phyloP scores from a whole-genome alignment of 257 asterid species.

The Plectranthus barbatus region DNA sequence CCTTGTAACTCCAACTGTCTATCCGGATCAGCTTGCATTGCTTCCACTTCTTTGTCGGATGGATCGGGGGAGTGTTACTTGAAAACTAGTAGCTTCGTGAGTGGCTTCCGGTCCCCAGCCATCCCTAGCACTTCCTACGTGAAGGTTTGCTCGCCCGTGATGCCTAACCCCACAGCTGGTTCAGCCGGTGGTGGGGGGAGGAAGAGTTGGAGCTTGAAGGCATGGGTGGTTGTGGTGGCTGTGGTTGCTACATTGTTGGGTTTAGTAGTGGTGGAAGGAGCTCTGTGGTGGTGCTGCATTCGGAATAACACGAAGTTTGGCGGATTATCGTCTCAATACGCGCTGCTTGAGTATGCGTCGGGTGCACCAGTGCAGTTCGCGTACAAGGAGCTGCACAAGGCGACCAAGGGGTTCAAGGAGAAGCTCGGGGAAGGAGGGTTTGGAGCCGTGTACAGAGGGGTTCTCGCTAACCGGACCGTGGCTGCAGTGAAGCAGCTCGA shows the following conservation, averaged over 20 bases:
- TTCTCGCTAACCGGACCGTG: slow-evolving; percentile 49
- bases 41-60: slow-evolving; percentile 73
- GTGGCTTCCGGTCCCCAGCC: slow-evolving; percentile 63
- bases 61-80: slow-evolving; percentile 72
- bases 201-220: slow-evolving; percentile 38
- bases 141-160: slow-evolving; percentile 51
- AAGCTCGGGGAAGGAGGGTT: slow-evolving; percentile 91
- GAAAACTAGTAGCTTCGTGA: slow-evolving; percentile 37
- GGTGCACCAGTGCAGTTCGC: slow-evolving; percentile 87
- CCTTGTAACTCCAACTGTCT: slow-evolving; percentile 64
- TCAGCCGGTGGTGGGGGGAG: slow-evolving; percentile 5
- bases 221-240: slow-evolving; percentile 58
- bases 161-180: slow-evolving; percentile 40
- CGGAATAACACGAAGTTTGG: slow-evolving; percentile 48
- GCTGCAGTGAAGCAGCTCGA: slow-evolving; percentile 78
- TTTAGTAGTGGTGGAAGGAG: slow-evolving; percentile 42
- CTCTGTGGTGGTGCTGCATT: slow-evolving; percentile 76
- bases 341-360: slow-evolving; percentile 85
- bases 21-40: slow-evolving; percentile 30
- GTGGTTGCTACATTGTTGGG: slow-evolving; percentile 43
- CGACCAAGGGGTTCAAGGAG: slow-evolving; percentile 73
- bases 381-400: slow-evolving; percentile 58
- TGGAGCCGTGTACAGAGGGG: slow-evolving; percentile 69
- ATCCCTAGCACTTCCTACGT: slow-evolving; percentile 75
- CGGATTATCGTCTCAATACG: slow-evolving; percentile 47